These are phyloP conservation scores for Clarireedia paspali DNA, from an alignment of 2,329 filamentous ascomycete species.

Conservation along the genomic window DNA sequence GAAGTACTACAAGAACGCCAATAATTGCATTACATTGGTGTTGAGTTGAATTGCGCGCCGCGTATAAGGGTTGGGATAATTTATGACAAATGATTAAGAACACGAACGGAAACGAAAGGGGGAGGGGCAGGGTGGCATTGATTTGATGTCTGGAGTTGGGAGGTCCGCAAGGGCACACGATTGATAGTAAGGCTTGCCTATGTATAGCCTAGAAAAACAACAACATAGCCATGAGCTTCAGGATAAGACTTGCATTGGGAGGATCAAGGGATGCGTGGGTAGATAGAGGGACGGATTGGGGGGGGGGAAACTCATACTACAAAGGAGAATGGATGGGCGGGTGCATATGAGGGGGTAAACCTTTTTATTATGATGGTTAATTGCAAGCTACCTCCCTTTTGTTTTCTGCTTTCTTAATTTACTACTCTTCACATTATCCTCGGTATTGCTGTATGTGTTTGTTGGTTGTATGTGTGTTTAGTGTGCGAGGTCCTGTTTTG, in stretches of 20 bases:
- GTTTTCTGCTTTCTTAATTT: constrained; percentile 1
- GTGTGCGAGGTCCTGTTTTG: too few relatives aligned
- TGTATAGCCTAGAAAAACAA: neutral
- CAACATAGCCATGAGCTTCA: neutral
- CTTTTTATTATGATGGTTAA: neutral
- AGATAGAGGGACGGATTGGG: neutral
- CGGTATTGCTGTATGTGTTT: neutral
- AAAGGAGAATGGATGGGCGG: too few relatives aligned
- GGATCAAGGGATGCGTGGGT: neutral
- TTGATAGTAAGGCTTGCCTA: neutral
- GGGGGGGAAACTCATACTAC: neutral
- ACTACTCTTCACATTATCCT: too few relatives aligned
- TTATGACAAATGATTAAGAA: constrained; percentile 4
- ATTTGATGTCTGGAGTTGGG: neutral
- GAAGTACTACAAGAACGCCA: constrained; percentile 1
- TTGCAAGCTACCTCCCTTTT: neutral
- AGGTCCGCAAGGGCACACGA: too few relatives aligned
- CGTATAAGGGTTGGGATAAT: constrained; percentile 2
- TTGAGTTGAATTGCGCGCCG: neutral
- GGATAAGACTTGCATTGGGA: neutral
- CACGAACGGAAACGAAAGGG: neutral
- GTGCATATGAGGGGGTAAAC: neutral
- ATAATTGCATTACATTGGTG: constrained; percentile 6
- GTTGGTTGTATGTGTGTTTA: neutral
- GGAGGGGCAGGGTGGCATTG: neutral